A percentile compares a stretch with the other conserved stretches of the same genome.
Evolutionary conservation across 2,329 filamentous ascomycete species (phyloP).

Genomic region (Scolecobasidium constrictum): DNA sequence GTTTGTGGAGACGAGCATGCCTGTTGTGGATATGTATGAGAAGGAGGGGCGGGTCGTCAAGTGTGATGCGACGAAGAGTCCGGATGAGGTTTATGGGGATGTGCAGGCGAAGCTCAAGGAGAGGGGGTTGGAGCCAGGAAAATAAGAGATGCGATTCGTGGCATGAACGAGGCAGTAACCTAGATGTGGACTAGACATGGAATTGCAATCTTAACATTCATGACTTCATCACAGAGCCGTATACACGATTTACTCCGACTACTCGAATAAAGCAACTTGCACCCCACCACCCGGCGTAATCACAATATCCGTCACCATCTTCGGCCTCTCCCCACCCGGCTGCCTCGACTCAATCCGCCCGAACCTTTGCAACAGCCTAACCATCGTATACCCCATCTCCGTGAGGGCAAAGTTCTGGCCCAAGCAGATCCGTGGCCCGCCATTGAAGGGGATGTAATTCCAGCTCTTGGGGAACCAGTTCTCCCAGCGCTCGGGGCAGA

Average conservation of each 20-base stretch:
- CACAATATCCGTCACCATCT: background rate
- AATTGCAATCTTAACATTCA: too few relatives aligned
- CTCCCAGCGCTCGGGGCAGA: conserved; percentile 11
- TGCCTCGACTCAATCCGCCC: conserved; percentile 16
- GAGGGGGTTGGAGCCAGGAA: conserved; percentile 25
- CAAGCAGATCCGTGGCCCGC: conserved; percentile 17
- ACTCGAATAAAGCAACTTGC: background rate
- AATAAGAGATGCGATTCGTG: background rate
- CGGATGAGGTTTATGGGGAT: conserved; percentile 52
- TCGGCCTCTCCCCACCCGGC: background rate
- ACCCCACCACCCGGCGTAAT: background rate
- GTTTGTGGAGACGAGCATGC: conserved; percentile 95
- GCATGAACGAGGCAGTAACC: too few relatives aligned
- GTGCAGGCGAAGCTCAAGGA: conserved; percentile 38
- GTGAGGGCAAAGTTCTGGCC: conserved; percentile 19
- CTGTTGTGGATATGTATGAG: conserved; percentile 80
- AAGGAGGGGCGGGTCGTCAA: conserved; percentile 67
- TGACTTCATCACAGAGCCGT: too few relatives aligned
- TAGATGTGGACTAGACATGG: too few relatives aligned
- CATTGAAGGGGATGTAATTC: conserved; percentile 24
- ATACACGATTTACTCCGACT: too few relatives aligned
- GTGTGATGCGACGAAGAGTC: conserved; percentile 58
- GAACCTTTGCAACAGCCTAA: conserved; percentile 20
- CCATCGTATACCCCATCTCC: conserved; percentile 20
- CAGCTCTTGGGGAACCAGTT: background rate